Evolutionary conservation across 768 basidiomycete genomes (phyloP), one percentile per base, ranked within the genome.

Genomic region (Bullera alba): DNA sequence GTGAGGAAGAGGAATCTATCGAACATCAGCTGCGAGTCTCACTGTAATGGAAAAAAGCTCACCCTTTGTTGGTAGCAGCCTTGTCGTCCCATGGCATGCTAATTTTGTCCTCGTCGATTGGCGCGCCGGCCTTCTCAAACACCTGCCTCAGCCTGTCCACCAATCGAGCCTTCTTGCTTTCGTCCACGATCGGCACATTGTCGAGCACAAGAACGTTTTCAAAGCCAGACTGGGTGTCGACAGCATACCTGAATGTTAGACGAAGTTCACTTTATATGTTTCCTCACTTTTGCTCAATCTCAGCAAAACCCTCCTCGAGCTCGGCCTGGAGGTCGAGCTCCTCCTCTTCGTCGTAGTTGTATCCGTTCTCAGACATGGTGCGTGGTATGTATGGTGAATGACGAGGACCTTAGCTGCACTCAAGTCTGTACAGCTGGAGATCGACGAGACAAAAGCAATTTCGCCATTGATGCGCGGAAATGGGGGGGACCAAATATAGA

Each of bases 161-260:
- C 16, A 99, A 80, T 73, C 80, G 86, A 42, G 88, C 86, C 30
- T 83, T 78, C 74, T 90, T 91, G 46, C 81, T 80, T 62, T 81
- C 83, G 68, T 95, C 90, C 70, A 96, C 87, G 50, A 88, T 71
- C 8, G 92, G 95, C 19, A 92, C 79, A 43, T 90, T 89, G 72
- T 97, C 95, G 51, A 97, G 82, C 46, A 97, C 85, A 46, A 99
- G 74, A 50, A 88, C 81, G 67, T 86, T 87, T 77, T 97, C 95
- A 65, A 96, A 81, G 34, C 86, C 80, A 58, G 89, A 84, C 61
- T 88, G 86, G 57, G 83, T 81, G 50, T 87, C 77, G 61, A 92
- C 83, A 58, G 83, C 79, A 75, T 90, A 93, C 77, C 91, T 95
- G 70, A 32, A 17, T 34, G 12, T 12, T 41, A 19, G 21, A 8